Base-by-base conservation (phyloP, 192 early-diverging fungal genomes). In the Linnemannia elongata region DNA sequence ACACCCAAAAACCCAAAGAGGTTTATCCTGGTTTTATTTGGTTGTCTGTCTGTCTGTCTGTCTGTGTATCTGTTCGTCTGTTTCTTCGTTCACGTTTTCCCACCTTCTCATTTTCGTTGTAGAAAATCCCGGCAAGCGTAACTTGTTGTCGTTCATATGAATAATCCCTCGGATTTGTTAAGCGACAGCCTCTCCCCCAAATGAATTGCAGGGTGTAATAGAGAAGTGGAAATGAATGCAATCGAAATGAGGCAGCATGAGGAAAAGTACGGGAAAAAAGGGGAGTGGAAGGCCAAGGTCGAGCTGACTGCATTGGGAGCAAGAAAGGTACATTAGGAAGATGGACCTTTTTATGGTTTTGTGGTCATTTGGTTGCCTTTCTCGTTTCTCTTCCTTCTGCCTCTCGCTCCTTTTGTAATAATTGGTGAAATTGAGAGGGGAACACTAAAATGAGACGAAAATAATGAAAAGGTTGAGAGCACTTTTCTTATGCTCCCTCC, bases 341-440 rank as follows among this genome's bases (percentile, higher is more conserved):
- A 33, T 60, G 57, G n/a, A n/a, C n/a, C n/a, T 27, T 24, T 66
- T 66, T 66, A 66, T 66, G 60, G 60, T 66, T 66, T 66, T 66
- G 60, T 66, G 60, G 60, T 66, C 60, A 66, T 35, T 66, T 13
- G 60, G 60, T 12, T 66, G n/a, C 12, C 60, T 66, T 24, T 33
- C 13, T 15, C n/a, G n/a, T 49, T 3, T 49, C 3, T 15, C 47
- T 49, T 15, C 42, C 42, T 44, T 44, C 5, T 44, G 42, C 42
- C 52, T 15, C 52, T n/a, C 6, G 22, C 57, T 60, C 54, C 54
- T 22, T 55, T 55, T 55, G n/a, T 27, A 60, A 60, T 60, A 60
- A 60, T 27, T 60, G n/a, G 1, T 66, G 27, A 66, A 66, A 30
- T 66, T 27, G 60, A 27, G 60, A 66, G 60, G 12, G 10, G n/a